Evolutionary conservation across 2,329 filamentous ascomycete species (phyloP), one percentile per base, ranked within the genome.

Genomic region (Epichloe typhina): DNA sequence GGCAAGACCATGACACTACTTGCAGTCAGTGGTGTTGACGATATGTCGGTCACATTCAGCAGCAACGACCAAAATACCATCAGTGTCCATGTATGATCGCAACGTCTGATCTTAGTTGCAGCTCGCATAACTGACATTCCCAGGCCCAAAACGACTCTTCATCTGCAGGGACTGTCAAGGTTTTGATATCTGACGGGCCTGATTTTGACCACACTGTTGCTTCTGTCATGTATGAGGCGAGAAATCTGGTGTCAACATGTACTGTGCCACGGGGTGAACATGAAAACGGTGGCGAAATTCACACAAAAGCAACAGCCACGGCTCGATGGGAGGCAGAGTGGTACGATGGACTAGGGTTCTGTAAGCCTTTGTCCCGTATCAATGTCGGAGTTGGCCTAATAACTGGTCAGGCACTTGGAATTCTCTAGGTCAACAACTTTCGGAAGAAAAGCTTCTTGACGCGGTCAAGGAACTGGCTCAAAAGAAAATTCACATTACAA

Each of bases 321-420:
- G 68, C 74, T 5, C 66, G 81, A 62, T 95, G 88, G 88, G 70
- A 87, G 46, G 82, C 93, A 55, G 81, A 86, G 53, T 96, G 90
- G 89, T 90, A 90, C 62, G 93, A 97, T 64, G 88, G 89, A 0
- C 71, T 98, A 38, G 87, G 89, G 0, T 98, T 93, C 63, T 98
- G 93, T 79, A 59, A 64, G 74, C 64, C 2, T 19, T 17, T 4
- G 31, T 19, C 8, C 9, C n/a, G 1, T 23, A 12, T 7, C 8
- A 44, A 42, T 39, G 41, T 55, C 65, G 15, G 15, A 64, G 54
- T 41, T 17, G 26, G 35, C 26, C 37, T 49, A 23, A 49, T 38
- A 26, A 17, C 19, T 12, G 3, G 3, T 5, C 44, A 81, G 79
- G 78, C 64, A 98, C 93, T 0, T 98, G 93, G 93, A 98, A 97